Evolutionary conservation across 2,329 filamentous ascomycete genomes (phyloP).

Genomic region (Colletotrichum aenigma): DNA sequence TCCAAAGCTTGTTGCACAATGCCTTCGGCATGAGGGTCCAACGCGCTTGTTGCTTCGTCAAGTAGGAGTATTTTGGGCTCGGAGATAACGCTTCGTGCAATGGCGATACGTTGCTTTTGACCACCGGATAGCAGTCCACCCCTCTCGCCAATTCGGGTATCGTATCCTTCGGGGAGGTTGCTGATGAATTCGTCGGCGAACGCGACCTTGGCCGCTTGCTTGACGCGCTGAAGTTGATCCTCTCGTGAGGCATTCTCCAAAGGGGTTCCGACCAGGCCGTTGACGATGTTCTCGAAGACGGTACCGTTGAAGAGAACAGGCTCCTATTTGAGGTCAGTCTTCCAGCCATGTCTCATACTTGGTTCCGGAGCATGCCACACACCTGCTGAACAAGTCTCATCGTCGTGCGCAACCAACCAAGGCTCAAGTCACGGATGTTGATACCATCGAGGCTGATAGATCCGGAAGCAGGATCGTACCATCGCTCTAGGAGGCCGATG

Average conservation of each 20-base stretch:
- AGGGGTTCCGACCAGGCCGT: conserved; percentile 24
- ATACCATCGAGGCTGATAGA: conserved; percentile 30
- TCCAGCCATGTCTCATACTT: background rate
- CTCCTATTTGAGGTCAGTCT: conserved; percentile 23
- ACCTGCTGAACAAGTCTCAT: conserved; percentile 33
- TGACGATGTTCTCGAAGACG: conserved; percentile 25
- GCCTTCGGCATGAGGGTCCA: conserved; percentile 44
- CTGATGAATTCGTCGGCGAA: conserved; percentile 28
- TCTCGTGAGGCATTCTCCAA: conserved; percentile 5
- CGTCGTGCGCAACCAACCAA: conserved; percentile 32
- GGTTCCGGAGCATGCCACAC: background rate
- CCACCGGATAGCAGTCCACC: conserved; percentile 48
- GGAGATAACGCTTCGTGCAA: conserved; percentile 67
- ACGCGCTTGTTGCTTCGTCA: conserved; percentile 69
- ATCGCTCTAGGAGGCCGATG: conserved; percentile 71
- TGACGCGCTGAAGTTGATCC: conserved; percentile 38
- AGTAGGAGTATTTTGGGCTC: conserved; percentile 66
- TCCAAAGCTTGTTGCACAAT: conserved; percentile 60
- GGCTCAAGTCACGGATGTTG: conserved; percentile 27
- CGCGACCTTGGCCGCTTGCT: conserved; percentile 29
- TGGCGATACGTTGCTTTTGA: conserved; percentile 69
- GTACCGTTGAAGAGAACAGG: conserved; percentile 28
- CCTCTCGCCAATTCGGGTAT: conserved; percentile 27
- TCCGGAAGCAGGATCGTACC: conserved; percentile 48
- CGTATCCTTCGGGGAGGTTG: conserved; percentile 26